These are phyloP conservation scores for Penicillium fimorum DNA, from an alignment of 495 filamentous ascomycete species.

Conservation along the genomic window DNA sequence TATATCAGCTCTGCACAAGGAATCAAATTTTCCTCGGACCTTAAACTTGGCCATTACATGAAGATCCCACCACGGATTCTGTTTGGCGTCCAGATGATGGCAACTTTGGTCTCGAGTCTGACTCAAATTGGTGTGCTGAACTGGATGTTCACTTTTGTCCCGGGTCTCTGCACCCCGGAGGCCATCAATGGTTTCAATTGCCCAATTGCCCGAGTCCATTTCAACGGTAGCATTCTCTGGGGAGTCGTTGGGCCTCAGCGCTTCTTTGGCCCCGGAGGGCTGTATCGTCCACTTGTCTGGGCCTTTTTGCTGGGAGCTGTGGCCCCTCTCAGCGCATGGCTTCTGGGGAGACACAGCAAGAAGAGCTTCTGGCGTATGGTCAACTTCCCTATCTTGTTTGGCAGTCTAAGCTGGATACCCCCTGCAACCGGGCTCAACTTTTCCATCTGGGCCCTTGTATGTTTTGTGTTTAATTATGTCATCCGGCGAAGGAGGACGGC, in stretches of 20 bases:
- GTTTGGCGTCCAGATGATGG: constrained; percentile 77
- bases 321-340: constrained; percentile 66
- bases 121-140: constrained; percentile 82
- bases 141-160: constrained; percentile 83
- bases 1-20: constrained; percentile 54
- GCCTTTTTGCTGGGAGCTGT: constrained; percentile 74
- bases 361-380: constrained; percentile 38
- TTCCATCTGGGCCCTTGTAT: constrained; percentile 55
- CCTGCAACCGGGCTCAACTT: constrained; percentile 54
- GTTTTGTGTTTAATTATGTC: constrained; percentile 76
- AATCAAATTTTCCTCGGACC: constrained; percentile 48
- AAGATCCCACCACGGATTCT: constrained; percentile 79
- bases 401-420: constrained; percentile 66
- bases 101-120: constrained; percentile 72
- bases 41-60: constrained; percentile 86
- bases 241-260: constrained; percentile 76
- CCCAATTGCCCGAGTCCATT: constrained; percentile 83
- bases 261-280: constrained; percentile 67
- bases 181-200: constrained; percentile 86
- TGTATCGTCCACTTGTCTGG: constrained; percentile 60
- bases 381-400: constrained; percentile 46
- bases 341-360: constrained; percentile 55
- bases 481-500: constrained; percentile 61
- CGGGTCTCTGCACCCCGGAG: constrained; percentile 70
- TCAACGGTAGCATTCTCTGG: constrained; percentile 87